Conservation (phyloP, 1,284 basidiomycete genomes). For the Macrocystidia cucumis region DNA sequence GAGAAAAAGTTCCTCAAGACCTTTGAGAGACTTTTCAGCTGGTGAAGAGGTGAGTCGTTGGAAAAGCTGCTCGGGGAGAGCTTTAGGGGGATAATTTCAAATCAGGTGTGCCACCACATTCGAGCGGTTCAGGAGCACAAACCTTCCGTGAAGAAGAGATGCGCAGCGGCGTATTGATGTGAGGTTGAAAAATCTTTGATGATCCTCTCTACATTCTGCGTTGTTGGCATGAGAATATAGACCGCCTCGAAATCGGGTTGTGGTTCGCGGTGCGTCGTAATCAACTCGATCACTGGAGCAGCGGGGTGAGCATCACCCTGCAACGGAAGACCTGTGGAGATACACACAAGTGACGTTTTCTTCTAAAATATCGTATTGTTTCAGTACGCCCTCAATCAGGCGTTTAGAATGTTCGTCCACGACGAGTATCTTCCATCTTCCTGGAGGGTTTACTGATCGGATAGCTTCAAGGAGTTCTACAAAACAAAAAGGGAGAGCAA, state of each 20-base stretch:
- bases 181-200: conserved; percentile 76
- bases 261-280: conserved; percentile 65
- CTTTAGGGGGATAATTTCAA: conserved; percentile 30
- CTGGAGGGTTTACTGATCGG: conserved; percentile 73
- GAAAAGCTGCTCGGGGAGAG: conserved; percentile 68
- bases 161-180: conserved; percentile 81
- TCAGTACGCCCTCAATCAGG: conserved; percentile 81
- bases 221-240: conserved; percentile 93
- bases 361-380: conserved; percentile 88
- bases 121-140: conserved; percentile 20
- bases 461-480: conserved; percentile 76
- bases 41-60: conserved; percentile 64
- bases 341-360: conserved; percentile 89
- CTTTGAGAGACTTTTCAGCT: conserved; percentile 64
- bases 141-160: conserved; percentile 96
- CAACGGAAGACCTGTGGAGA: conserved; percentile 2
- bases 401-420: conserved; percentile 90
- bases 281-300: conserved; percentile 66
- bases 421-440: conserved; percentile 94
- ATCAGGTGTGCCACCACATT: no score
- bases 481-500: conserved; percentile 1
- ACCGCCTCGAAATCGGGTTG: conserved; percentile 83
- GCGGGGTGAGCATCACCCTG: conserved; percentile 7
- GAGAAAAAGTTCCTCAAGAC: conserved; percentile 78
- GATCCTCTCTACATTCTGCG: conserved; percentile 88